These are phyloP conservation scores for Candida sakaeoensis DNA, from an alignment of 805 yeast genomes.

Conservation along the genomic window DNA sequence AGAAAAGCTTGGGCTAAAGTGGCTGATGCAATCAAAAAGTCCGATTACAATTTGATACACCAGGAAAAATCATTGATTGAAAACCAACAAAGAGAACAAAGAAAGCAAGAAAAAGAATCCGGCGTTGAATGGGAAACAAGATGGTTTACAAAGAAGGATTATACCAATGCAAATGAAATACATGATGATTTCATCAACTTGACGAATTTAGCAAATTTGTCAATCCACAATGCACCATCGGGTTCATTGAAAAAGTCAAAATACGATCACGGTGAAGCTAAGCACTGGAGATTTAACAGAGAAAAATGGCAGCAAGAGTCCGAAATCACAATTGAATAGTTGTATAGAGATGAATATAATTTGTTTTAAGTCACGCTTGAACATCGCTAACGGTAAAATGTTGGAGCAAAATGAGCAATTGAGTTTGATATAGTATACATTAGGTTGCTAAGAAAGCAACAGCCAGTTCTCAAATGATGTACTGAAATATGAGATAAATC, in stretches of 20 bases:
- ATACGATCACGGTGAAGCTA: constrained; percentile 46
- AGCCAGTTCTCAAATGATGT: too few species aligned
- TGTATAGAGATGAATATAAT: background rate
- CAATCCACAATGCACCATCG: constrained; percentile 63
- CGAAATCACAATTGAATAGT: constrained; percentile 46
- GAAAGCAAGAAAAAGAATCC: constrained; percentile 65
- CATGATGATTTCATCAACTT: constrained; percentile 33
- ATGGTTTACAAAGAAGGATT: constrained; percentile 62
- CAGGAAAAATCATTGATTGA: constrained; percentile 75
- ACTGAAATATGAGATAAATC: too few species aligned
- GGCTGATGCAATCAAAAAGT: constrained; percentile 76
- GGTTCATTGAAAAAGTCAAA: constrained; percentile 57
- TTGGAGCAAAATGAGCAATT: too few species aligned
- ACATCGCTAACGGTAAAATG: too few species aligned
- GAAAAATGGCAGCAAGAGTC: constrained; percentile 54
- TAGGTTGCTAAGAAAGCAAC: too few species aligned
- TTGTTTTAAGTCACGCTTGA: too few species aligned
- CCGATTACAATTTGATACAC: constrained; percentile 74
- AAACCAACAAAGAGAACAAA: constrained; percentile 76
- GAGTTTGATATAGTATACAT: too few species aligned
- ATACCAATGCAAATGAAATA: constrained; percentile 10
- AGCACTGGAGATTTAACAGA: constrained; percentile 70
- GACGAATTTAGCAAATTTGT: constrained; percentile 48
- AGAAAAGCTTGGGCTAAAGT: constrained; percentile 89
- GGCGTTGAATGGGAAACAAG: constrained; percentile 72